Evolutionary conservation across 1,284 basidiomycete species (phyloP), one percentile per base, ranked within the genome.

Genomic region (Phellopilus nigrolimitatus): DNA sequence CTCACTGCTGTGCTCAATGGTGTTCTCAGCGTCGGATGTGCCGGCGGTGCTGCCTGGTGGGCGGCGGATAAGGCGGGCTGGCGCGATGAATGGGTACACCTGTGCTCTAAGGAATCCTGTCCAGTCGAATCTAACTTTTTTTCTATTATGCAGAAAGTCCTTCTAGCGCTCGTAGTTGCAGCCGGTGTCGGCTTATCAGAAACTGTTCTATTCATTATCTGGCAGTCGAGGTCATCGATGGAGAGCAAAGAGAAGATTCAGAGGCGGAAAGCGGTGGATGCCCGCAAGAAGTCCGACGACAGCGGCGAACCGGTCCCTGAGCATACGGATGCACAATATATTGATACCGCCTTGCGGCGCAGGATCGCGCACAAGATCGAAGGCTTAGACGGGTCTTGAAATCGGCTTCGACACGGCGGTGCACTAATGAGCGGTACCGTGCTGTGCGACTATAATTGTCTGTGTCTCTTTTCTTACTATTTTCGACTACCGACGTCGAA

Each of bases 61-160:
- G 85, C 80, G 15, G 78, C 84, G 27, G 77, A 78, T 40, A 73
- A 69, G 56, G 72, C 77, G 3, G 73, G 75, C 2, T 83, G 84
- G 83, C 75, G 67, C 49, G 69, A 80, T 54, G 86, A 90, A 72
- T 87, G 82, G 80, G 88, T 87, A 60, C 53, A 79, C n/a, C n/a
- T 70, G 2, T 25, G 47, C 37, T 38, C 42, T n/a, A 22, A 17
- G 17, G 12, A n/a, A 5, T 39, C n/a, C 7, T 43, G 21, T 8
- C 34, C 2, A 10, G 6, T 15, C 13, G 4, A 30, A 28, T 17
- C 9, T 59, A 27, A 45, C 49, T 47, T 42, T 24, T 28, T 33
- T 9, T n/a, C 22, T 45, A 46, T 10, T 38, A 33, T 40, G 7
- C 56, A 89, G 86, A 78, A 77, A 65, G 76, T 79, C 2, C 68